Evolutionary conservation across 768 basidiomycete genomes (phyloP).

Genomic region (Pleurotus eryngii): DNA sequence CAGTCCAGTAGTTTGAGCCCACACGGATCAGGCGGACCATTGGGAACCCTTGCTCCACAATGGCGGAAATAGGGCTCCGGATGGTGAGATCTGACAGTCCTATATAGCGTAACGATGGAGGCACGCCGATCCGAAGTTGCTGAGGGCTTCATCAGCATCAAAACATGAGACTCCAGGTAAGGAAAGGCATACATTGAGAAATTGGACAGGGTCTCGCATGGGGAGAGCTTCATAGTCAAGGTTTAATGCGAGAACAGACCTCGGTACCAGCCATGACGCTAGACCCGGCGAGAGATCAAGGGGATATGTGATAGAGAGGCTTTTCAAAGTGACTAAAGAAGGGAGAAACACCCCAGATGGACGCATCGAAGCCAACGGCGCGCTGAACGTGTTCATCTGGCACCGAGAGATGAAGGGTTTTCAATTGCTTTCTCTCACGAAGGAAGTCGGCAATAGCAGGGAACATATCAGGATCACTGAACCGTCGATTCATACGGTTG

Average conservation of each 20-base stretch:
- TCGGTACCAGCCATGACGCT: conserved; percentile 66
- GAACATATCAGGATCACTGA: conserved; percentile 60
- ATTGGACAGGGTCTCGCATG: conserved; percentile 38
- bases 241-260: conserved; percentile 44
- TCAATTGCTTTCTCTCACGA: conserved; percentile 48
- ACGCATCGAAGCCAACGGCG: conserved; percentile 63
- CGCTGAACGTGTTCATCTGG: conserved; percentile 39
- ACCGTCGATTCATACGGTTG: conserved; percentile 36
- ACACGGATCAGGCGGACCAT: conserved; percentile 55
- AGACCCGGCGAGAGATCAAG: conserved; percentile 58
- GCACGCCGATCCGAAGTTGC: conserved; percentile 61
- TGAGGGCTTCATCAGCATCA: conserved; percentile 15
- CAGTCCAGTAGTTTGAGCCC: conserved; percentile 54
- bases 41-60: conserved; percentile 61
- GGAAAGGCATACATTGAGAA: conserved; percentile 34
- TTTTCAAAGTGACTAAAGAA: conserved; percentile 46
- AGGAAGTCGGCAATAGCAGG: conserved; percentile 68
- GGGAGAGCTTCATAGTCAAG: conserved; percentile 34
- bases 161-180: background rate
- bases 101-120: conserved; percentile 50
- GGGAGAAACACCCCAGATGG: conserved; percentile 70
- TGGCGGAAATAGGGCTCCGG: conserved; percentile 30
- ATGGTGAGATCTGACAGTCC: conserved; percentile 49
- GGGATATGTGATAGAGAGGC: conserved; percentile 60
- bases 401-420: conserved; percentile 49